These are phyloP conservation scores for Phytophthora lateralis DNA, from an alignment of 352 stramenopile species.

Conservation along the genomic window DNA sequence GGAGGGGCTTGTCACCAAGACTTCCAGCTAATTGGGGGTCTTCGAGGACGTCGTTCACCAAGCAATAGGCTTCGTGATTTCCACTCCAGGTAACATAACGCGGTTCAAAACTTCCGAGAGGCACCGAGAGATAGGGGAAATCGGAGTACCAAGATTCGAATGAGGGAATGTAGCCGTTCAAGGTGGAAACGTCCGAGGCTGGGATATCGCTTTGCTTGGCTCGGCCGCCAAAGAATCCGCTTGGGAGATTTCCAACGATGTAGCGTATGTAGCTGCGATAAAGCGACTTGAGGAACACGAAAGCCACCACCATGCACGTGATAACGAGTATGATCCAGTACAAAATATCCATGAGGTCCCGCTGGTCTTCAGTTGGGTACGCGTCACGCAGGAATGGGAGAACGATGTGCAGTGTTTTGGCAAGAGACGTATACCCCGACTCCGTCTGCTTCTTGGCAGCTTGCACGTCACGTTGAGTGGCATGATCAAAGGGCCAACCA, in stretches of 20 bases:
- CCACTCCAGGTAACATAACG: constrained; percentile 65
- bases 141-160: constrained; percentile 78
- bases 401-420: constrained; percentile 48
- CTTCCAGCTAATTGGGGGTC: constrained; percentile 50
- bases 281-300: constrained; percentile 41
- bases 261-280: constrained; percentile 47
- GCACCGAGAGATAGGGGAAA: constrained; percentile 67
- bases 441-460: constrained; percentile 34
- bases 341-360: constrained; percentile 48
- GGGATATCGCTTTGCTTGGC: constrained; percentile 51
- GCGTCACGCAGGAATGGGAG: constrained; percentile 55
- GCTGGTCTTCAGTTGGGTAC: constrained; percentile 43
- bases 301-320: constrained; percentile 36
- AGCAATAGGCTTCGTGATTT: constrained; percentile 57
- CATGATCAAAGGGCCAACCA: constrained; percentile 73
- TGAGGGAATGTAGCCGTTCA: constrained; percentile 62
- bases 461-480: constrained; percentile 37
- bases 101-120: constrained; percentile 56
- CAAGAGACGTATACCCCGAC: constrained; percentile 32
- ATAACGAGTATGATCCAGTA: constrained; percentile 47
- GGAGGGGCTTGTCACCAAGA: constrained; percentile 46
- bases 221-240: constrained; percentile 31
- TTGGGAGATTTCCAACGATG: constrained; percentile 35
- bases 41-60: constrained; percentile 67
- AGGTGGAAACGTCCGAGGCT: constrained; percentile 48